A percentile compares a stretch with the other conserved stretches of the same genome.
phyloP scores from a whole-genome alignment of 345 rosid species.

The Acer saccharum region DNA sequence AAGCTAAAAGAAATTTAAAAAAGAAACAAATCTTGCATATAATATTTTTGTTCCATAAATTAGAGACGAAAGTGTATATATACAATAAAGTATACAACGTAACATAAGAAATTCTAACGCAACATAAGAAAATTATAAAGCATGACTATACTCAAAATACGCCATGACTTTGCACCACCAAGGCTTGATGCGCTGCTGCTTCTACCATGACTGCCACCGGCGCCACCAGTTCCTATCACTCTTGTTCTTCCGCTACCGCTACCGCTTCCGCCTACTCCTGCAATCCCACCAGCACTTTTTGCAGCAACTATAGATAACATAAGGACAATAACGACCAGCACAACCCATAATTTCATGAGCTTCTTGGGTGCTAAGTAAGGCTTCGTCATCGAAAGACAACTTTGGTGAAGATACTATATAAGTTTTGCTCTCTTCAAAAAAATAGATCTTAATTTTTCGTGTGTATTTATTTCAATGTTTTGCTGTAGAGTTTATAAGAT shows the following conservation, averaged over 20 bases:
- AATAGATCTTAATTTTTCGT: too few relatives aligned
- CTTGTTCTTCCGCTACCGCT: not conserved
- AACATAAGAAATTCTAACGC: not conserved
- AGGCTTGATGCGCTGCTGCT: not conserved
- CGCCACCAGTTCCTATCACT: not conserved
- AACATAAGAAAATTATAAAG: too few relatives aligned
- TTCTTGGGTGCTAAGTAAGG: not conserved
- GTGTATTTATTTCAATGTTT: not conserved
- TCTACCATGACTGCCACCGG: not conserved
- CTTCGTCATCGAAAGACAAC: not conserved
- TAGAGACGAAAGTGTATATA: too few relatives aligned
- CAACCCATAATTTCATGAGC: not conserved
- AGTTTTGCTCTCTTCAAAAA: too few relatives aligned
- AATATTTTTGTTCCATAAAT: too few relatives aligned
- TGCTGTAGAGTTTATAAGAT: too few relatives aligned
- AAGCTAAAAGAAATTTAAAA: too few relatives aligned
- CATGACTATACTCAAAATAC: not conserved
- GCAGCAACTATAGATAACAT: not conserved
- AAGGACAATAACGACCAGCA: not conserved
- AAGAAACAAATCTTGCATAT: too few relatives aligned
- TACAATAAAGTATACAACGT: too few relatives aligned
- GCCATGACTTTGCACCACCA: not conserved
- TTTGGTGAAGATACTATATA: too few relatives aligned
- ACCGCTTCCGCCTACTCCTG: not conserved
- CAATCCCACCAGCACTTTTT: not conserved